phyloP scores from a whole-genome alignment of 345 rosid species.

The Clausena lansium region DNA sequence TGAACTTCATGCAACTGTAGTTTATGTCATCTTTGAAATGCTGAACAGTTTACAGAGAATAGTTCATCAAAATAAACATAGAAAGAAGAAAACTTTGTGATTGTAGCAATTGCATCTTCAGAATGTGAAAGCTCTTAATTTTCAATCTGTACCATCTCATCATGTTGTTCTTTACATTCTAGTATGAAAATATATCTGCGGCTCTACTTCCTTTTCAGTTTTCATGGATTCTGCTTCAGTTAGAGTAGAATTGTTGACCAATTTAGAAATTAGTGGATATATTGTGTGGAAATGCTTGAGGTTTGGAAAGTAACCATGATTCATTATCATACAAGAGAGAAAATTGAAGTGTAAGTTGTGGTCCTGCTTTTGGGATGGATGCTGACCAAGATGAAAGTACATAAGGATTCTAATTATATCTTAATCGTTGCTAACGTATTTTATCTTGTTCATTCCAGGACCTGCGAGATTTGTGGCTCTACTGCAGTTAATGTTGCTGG shows the following conservation, averaged over 20 bases:
- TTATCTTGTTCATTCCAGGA: constrained; percentile 29
- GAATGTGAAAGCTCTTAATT: neutral
- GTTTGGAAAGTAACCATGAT: neutral
- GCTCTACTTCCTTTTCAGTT: neutral
- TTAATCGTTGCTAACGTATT: neutral
- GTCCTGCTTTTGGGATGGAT: neutral
- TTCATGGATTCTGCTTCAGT: neutral
- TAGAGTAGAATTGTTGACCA: neutral
- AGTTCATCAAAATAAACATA: neutral
- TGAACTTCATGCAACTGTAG: neutral
- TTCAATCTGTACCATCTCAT: neutral
- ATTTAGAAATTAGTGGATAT: neutral
- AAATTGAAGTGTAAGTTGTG: neutral
- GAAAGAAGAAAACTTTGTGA: neutral
- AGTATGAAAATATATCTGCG: neutral
- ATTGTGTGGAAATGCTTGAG: neutral
- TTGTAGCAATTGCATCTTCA: neutral
- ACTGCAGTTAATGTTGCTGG: constrained; percentile 48
- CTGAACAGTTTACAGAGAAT: neutral
- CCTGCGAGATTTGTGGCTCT: constrained; percentile 65
- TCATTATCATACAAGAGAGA: neutral
- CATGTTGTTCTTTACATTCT: neutral
- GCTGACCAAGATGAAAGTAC: neutral
- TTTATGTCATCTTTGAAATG: neutral
- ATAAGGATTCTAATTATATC: neutral